Evolutionary conservation across 805 yeast genomes (phyloP), one percentile per base, ranked within the genome.

Genomic region (Metschnikowia vanudenii): DNA sequence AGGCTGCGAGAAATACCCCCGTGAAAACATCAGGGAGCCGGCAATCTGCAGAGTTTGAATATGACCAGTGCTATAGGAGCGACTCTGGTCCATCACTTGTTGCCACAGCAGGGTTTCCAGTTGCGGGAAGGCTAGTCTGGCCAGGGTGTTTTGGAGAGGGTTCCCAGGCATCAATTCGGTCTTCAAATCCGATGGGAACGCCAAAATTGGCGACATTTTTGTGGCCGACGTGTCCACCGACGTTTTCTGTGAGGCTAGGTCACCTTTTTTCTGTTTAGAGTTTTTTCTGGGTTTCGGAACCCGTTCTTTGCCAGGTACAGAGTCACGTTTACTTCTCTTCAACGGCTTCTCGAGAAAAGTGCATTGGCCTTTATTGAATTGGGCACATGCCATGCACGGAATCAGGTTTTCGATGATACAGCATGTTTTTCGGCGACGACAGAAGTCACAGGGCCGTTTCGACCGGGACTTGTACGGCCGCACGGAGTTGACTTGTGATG

Each of bases 251-350:
- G 32, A 4, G 12, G 16, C 34, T 12, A n/a, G 30, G 29, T 16
- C 12, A 2, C 19, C 19, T 9, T n/a, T 8, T 17, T 12, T 19
- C n/a, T 4, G 16, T 28, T 24, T 24, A 3, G n/a, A 29, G 13
- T 12, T n/a, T 19, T 9, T 32, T 7, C 30, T 37, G 14, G 29
- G 30, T 14, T 19, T 43, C 10, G 19, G 3, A 10, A 10, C 17
- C n/a, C 39, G 14, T 3, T 43, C 39, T 22, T 29, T 33, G 11
- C 16, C 36, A 7, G 38, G 22, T 2, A 17, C 2, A 14, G 39
- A 28, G 12, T 28, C 30, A 12, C 45, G 37, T 34, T 52, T 46
- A 41, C 37, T 86, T 84, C 67, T 87, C 96, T 96, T 90, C 85
- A 66, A 51, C 30, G 71, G 71, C 24, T 68, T 64, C 40, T 65